phyloP scores from a whole-genome alignment of 495 filamentous ascomycete genomes.

The Parathielavia hyrcaniae region DNA sequence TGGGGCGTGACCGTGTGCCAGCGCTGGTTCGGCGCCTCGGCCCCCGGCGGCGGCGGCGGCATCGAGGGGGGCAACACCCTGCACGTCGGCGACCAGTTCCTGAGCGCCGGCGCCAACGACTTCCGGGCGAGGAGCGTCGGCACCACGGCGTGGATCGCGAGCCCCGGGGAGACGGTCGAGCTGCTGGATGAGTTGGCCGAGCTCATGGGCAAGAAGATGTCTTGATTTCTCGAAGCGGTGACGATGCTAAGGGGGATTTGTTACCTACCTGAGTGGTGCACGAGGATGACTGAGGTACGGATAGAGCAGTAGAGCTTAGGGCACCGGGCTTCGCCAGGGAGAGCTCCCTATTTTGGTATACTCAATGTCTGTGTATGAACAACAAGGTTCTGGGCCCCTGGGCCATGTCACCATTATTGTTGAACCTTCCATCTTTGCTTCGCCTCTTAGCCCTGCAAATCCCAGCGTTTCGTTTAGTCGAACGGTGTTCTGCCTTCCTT shows the following conservation, averaged over 20 bases:
- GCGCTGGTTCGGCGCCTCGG: slow-evolving; percentile 67
- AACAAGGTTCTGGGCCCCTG: neutral
- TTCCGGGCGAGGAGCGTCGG: slow-evolving; percentile 75
- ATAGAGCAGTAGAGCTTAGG: neutral
- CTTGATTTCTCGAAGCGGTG: neutral
- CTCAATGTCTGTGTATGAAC: neutral
- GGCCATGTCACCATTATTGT: neutral
- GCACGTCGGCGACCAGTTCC: slow-evolving; percentile 93
- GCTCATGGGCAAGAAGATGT: slow-evolving; percentile 46
- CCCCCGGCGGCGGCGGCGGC: slow-evolving; percentile 19
- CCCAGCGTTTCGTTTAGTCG: neutral
- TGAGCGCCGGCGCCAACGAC: slow-evolving; percentile 92
- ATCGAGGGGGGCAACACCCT: slow-evolving; percentile 55
- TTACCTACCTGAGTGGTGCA: neutral
- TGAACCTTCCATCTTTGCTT: neutral
- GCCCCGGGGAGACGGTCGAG: slow-evolving; percentile 78
- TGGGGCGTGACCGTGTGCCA: slow-evolving; percentile 91
- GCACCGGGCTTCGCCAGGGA: neutral
- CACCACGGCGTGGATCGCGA: slow-evolving; percentile 83
- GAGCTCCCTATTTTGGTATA: neutral
- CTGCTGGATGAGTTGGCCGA: slow-evolving; percentile 74
- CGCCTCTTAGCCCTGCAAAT: neutral
- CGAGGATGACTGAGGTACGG: too few relatives aligned
- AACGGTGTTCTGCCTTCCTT: neutral
- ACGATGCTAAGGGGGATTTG: neutral